phyloP scores from a whole-genome alignment of 2,329 filamentous ascomycete species.

The Calycina herbarum region DNA sequence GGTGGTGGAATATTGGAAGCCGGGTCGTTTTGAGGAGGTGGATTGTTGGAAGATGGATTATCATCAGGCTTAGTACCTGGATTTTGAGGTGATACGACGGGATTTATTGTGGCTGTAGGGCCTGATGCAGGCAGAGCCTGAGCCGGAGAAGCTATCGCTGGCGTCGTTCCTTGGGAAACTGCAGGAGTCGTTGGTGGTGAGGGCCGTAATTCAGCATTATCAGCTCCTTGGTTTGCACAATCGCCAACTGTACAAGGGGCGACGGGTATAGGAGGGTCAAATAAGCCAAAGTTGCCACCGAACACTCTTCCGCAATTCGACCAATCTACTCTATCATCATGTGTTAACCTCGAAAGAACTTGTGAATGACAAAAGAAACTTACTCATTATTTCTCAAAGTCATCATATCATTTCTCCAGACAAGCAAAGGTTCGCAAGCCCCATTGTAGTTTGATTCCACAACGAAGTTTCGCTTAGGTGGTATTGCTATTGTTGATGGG shows the following conservation, averaged over 20 bases:
- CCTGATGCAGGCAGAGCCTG: background rate
- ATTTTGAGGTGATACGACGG: background rate
- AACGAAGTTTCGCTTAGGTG: conserved; percentile 7
- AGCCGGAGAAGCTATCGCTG: background rate
- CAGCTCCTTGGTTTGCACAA: conserved; percentile 13
- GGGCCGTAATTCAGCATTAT: background rate
- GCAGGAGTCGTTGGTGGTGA: background rate
- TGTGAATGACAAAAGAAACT: background rate
- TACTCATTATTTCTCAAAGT: conserved; percentile 5
- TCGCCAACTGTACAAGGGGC: conserved; percentile 28
- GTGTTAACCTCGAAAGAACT: background rate
- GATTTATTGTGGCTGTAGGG: background rate
- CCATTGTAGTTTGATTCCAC: conserved; percentile 6
- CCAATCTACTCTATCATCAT: conserved; percentile 30
- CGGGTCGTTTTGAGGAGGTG: background rate
- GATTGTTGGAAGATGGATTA: background rate
- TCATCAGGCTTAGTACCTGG: background rate
- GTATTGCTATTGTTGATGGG: conserved; percentile 7
- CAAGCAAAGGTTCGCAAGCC: conserved; percentile 40
- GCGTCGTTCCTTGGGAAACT: background rate
- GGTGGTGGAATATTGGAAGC: background rate
- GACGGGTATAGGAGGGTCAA: conserved; percentile 42
- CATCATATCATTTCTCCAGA: conserved; percentile 36
- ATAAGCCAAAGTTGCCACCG: conserved; percentile 40
- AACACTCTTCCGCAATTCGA: conserved; percentile 38